Conservation (phyloP, 495 filamentous ascomycete species). For the Sphaerosporella brunnea region DNA sequence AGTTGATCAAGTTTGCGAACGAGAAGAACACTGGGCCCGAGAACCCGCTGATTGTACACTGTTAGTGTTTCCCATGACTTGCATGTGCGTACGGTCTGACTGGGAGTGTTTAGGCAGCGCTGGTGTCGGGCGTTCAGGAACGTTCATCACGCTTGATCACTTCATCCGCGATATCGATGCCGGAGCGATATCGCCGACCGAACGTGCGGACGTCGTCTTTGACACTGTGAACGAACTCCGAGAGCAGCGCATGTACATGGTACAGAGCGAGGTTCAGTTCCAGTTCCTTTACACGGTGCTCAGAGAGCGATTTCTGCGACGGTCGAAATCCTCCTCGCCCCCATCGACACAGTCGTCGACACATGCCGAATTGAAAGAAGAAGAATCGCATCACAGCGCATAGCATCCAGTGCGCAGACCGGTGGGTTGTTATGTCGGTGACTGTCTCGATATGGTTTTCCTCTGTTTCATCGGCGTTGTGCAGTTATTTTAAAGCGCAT, state of each 20-base stretch:
- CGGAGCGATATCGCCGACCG: conserved; percentile 31
- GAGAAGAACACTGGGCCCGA: conserved; percentile 42
- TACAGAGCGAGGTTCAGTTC: conserved; percentile 76
- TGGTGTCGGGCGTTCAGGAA: conserved; percentile 84
- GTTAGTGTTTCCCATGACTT: conserved; percentile 9
- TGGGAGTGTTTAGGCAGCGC: conserved; percentile 32
- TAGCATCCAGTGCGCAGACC: neutral
- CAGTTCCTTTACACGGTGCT: conserved; percentile 80
- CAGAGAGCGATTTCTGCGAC: conserved; percentile 39
- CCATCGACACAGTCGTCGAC: conserved; percentile 4
- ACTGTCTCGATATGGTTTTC: neutral
- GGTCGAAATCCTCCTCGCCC: conserved; percentile 21
- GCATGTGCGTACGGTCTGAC: conserved; percentile 9
- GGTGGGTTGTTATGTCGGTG: neutral
- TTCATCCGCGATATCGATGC: conserved; percentile 64
- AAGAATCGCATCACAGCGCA: neutral
- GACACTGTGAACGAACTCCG: conserved; percentile 65
- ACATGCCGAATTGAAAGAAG: conserved; percentile 1
- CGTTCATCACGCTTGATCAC: conserved; percentile 87
- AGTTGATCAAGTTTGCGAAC: conserved; percentile 57
- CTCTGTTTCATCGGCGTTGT: neutral
- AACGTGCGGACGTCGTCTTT: conserved; percentile 36
- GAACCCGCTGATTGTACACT: conserved; percentile 74
- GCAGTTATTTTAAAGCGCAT: too few relatives aligned
- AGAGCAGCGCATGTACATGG: conserved; percentile 89